Evolutionary conservation across 169 alveolate genomes (phyloP).

Genomic region (Besnoitia besnoiti): DNA sequence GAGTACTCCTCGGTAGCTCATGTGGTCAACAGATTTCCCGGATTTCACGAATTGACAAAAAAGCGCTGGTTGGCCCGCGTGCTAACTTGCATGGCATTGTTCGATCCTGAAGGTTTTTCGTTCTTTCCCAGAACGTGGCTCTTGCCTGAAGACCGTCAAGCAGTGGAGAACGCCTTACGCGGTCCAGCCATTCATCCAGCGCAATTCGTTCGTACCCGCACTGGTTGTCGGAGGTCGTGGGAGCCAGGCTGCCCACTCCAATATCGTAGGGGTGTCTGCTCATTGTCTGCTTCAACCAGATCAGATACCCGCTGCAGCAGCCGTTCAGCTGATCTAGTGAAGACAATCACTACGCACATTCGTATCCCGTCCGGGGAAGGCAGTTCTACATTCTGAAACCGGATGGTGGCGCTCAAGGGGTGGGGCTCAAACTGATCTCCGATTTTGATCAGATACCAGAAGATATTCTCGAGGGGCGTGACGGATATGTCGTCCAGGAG

Average conservation of each 20-base stretch:
- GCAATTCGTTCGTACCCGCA: too few species aligned
- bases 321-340: background rate
- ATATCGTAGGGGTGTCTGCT: too few species aligned
- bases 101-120: slow-evolving; percentile 25
- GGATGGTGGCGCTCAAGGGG: slow-evolving; percentile 90
- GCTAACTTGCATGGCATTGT: background rate
- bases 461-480: slow-evolving; percentile 75
- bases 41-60: slow-evolving; percentile 33
- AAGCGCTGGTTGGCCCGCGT: slow-evolving; percentile 57
- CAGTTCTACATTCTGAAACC: slow-evolving; percentile 88
- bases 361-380: background rate
- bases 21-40: slow-evolving; percentile 54
- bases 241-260: too few species aligned
- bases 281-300: too few species aligned
- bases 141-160: slow-evolving; percentile 53
- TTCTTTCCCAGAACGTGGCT: slow-evolving; percentile 60
- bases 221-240: too few species aligned
- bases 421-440: slow-evolving; percentile 86
- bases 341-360: background rate
- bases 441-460: slow-evolving; percentile 79
- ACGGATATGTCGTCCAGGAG: slow-evolving; percentile 77
- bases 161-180: slow-evolving; percentile 1
- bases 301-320: too few species aligned
- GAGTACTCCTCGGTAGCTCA: background rate
- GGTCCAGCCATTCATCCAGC: background rate